A percentile compares a stretch with the other conserved stretches of the same genome.
These are phyloP conservation scores for Sporothrix luriei DNA, from an alignment of 2,329 filamentous ascomycete species.

Conservation along the genomic window DNA sequence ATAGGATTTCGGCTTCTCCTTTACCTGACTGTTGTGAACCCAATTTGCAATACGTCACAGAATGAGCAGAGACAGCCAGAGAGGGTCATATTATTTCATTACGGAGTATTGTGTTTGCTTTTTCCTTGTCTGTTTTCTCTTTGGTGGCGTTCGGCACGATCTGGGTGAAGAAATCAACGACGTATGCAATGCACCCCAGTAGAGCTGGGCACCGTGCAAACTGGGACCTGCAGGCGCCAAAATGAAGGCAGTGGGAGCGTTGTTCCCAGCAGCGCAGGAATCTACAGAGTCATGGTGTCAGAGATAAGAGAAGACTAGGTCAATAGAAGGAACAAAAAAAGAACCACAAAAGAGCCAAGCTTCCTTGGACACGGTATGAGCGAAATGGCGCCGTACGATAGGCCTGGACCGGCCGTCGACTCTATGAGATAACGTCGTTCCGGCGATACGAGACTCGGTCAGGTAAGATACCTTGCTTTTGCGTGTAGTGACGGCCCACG, in stretches of 20 bases:
- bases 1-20: neutral
- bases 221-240: neutral
- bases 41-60: neutral
- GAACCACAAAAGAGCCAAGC: conserved; percentile 15
- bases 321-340: too few species aligned
- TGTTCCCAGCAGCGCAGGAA: neutral
- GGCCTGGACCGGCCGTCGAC: conserved; percentile 1
- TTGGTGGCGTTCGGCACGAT: neutral
- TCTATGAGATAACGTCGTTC: neutral
- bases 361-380: neutral
- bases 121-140: conserved; percentile 10
- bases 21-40: conserved; percentile 1
- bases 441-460: conserved; percentile 8
- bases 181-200: conserved; percentile 8
- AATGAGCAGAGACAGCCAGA: neutral
- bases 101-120: conserved; percentile 8
- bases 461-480: conserved; percentile 23
- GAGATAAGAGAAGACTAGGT: neutral
- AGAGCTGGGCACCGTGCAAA: conserved; percentile 1
- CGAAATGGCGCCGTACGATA: neutral
- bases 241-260: conserved; percentile 12
- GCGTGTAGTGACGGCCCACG: neutral
- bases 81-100: neutral
- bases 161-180: neutral
- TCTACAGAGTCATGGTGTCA: conserved; percentile 9